Conservation (phyloP, 768 basidiomycete genomes). For the Holtermannia corniformis region DNA sequence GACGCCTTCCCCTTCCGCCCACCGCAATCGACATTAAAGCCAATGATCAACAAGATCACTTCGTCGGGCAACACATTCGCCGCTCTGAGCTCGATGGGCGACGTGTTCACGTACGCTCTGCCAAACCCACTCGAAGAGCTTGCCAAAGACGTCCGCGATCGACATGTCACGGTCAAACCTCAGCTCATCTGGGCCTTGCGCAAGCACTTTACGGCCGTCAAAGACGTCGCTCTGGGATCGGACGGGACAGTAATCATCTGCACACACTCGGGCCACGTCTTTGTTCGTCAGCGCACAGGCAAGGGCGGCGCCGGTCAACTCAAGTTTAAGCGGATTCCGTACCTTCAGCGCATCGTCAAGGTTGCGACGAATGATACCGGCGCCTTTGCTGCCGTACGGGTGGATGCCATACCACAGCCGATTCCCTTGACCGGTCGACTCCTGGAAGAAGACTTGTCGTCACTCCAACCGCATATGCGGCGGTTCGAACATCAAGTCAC, state of each 20-base stretch:
- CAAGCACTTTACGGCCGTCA: constrained; percentile 75
- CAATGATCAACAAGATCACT: constrained; percentile 68
- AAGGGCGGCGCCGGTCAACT: constrained; percentile 39
- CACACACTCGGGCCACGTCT: constrained; percentile 91
- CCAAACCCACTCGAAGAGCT: constrained; percentile 36
- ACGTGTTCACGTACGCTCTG: constrained; percentile 71
- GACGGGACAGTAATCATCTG: constrained; percentile 85
- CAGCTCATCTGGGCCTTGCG: constrained; percentile 84
- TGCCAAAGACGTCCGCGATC: constrained; percentile 39
- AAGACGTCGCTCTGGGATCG: constrained; percentile 76
- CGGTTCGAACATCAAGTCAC: constrained; percentile 26
- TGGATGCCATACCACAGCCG: constrained; percentile 56
- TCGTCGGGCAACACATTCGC: constrained; percentile 72
- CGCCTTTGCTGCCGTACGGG: constrained; percentile 72
- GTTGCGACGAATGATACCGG: constrained; percentile 83
- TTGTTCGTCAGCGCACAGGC: constrained; percentile 58
- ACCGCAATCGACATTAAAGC: constrained; percentile 60
- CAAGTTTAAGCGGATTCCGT: constrained; percentile 71
- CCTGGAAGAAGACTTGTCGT: constrained; percentile 58
- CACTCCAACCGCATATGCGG: constrained; percentile 56
- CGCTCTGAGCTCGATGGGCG: constrained; percentile 74
- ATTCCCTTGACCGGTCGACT: constrained; percentile 52
- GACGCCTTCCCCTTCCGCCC: constrained; percentile 70
- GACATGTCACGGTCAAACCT: constrained; percentile 53
- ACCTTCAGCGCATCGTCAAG: constrained; percentile 70